Evolutionary conservation across 2,329 filamentous ascomycete species (phyloP), one percentile per base, ranked within the genome.

Genomic region (Dendrostoma leiphaemia): DNA sequence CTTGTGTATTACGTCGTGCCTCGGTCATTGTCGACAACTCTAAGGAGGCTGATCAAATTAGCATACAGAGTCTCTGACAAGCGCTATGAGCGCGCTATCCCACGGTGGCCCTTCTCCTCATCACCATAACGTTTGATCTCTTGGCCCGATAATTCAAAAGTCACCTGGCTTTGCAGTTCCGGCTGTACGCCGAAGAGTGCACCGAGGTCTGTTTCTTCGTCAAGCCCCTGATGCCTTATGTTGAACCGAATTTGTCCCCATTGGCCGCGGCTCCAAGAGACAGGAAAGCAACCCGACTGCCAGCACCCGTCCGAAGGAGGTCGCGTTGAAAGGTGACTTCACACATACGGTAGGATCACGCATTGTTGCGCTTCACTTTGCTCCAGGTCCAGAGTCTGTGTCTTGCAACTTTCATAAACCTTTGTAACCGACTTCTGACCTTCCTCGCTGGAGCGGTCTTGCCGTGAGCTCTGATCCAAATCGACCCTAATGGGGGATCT

Each of bases 381-480:
- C 56, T 34, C 56, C 56, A 58, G 15, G 31, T 46, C 23, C 56
- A 52, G 17, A 58, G 44, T 17, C 41, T 55, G 17, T 59, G 50
- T 32, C 37, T 56, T 5, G 54, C 57, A 3, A 47, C 54, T 44
- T 49, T 53, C 47, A 59, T 45, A 3, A 56, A 40, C 32, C 19
- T 59, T 41, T 34, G 40, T 46, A 53, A 31, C n/a, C 41, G 57
- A 19, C 43, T 54, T 40, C 50, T 54, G 12, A 59, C 38, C 32
- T 34, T 51, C 8, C 54, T 32, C 19, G 34, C 41, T n/a, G 21
- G 15, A 31, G 4, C 19, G 3, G 15, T 19, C 2, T 12, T 43
- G 19, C 35, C 13, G 15, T 46, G 44, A 38, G 17, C 6, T 12
- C 19, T 51, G 19, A 26, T 6, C 31, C 32, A 15, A 19, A 37